phyloP scores from a whole-genome alignment of 2,329 filamentous ascomycete genomes.

The Pseudocercospora fuligena region DNA sequence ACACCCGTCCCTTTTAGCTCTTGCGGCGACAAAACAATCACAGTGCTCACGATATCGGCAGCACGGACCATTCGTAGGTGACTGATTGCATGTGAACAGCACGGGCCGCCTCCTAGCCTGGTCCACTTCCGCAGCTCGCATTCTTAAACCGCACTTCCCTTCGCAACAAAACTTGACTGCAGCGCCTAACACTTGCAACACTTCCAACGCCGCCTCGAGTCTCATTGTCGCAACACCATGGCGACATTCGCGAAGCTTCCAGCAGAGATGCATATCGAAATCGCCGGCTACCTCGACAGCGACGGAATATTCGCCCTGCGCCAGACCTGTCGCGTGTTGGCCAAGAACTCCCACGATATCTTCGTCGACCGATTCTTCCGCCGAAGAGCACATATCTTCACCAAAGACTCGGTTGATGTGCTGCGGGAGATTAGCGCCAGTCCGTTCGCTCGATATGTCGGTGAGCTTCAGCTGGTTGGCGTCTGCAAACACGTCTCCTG shows the following conservation, averaged over 20 bases:
- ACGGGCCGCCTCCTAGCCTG: too few species aligned
- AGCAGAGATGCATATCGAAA: not conserved
- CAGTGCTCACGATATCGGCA: too few species aligned
- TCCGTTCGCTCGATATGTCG: not conserved
- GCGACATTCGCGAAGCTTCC: not conserved
- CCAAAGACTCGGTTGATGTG: not conserved
- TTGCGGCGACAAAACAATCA: too few species aligned
- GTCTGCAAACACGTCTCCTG: too few species aligned
- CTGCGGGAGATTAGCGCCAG: not conserved
- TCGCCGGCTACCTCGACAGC: not conserved
- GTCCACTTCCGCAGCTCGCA: too few species aligned
- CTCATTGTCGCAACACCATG: not conserved
- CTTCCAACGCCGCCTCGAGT: too few species aligned
- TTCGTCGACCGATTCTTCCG: not conserved
- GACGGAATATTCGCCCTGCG: not conserved
- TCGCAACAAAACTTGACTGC: not conserved
- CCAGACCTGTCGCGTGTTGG: not conserved
- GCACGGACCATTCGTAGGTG: too few species aligned
- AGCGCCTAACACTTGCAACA: not conserved
- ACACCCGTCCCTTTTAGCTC: too few species aligned
- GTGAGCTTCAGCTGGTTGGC: not conserved
- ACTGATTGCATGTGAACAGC: too few species aligned
- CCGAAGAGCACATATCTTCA: conserved; percentile 1
- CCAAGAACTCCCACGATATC: not conserved
- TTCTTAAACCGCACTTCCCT: too few species aligned